phyloP scores from a whole-genome alignment of 148 eudicot genomes.

The Rhododendron ovatum region DNA sequence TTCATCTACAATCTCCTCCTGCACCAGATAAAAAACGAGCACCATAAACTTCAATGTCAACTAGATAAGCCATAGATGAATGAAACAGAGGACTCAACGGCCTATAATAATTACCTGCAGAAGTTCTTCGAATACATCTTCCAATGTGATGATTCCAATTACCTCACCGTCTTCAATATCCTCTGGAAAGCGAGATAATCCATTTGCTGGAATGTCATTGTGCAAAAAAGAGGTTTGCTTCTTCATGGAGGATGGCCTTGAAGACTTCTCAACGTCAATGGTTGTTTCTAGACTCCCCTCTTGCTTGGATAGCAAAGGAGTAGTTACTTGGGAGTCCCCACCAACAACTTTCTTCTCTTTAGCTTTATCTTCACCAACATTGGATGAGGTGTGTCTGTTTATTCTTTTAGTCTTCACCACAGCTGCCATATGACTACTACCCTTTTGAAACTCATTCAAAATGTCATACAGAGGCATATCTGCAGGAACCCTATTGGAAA shows the following conservation, averaged over 20 bases:
- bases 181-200: slow-evolving; percentile 32
- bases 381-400: slow-evolving; percentile 29
- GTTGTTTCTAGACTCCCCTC: slow-evolving; percentile 42
- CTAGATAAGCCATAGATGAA: background rate
- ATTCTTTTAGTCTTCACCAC: slow-evolving; percentile 69
- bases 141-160: slow-evolving; percentile 90
- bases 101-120: slow-evolving; percentile 51
- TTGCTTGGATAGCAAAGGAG: slow-evolving; percentile 55
- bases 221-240: slow-evolving; percentile 11
- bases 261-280: slow-evolving; percentile 61
- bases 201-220: slow-evolving; percentile 22
- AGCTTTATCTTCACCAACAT: slow-evolving; percentile 30
- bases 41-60: background rate
- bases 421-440: slow-evolving; percentile 98
- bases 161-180: slow-evolving; percentile 89
- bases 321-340: slow-evolving; percentile 36
- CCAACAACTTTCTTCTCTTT: slow-evolving; percentile 18
- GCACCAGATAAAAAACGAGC: slow-evolving; percentile 21
- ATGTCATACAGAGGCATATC: slow-evolving; percentile 99
- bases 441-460: slow-evolving; percentile 91
- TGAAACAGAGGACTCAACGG: background rate
- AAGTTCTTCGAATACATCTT: slow-evolving; percentile 99
- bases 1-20: slow-evolving; percentile 99
- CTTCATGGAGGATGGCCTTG: slow-evolving; percentile 22
- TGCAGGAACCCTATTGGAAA: slow-evolving; percentile 68